Evolutionary conservation across 371 early-diverging fungal genomes (phyloP).

Genomic region (Actinomortierella ambigua): DNA sequence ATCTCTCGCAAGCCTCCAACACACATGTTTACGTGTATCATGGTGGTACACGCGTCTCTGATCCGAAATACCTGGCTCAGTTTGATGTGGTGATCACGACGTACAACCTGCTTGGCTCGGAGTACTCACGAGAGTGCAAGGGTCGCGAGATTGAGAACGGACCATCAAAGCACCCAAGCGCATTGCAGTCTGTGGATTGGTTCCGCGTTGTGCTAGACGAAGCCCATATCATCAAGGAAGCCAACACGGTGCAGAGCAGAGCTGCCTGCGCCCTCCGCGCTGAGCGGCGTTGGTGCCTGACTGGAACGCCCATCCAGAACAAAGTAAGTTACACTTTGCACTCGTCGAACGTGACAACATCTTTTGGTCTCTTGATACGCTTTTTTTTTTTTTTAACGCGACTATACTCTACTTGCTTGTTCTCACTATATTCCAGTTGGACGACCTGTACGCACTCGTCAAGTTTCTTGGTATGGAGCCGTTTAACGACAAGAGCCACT

Average conservation of each 20-base stretch:
- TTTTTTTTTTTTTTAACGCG: no score
- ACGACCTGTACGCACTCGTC: slow-evolving; percentile 73
- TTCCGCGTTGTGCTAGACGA: slow-evolving; percentile 67
- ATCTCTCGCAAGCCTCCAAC: slow-evolving; percentile 39
- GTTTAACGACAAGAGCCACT: slow-evolving; percentile 53
- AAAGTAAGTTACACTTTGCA: no score
- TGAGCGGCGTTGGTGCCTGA: slow-evolving; percentile 74
- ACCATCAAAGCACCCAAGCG: slow-evolving; percentile 32
- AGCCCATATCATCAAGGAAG: slow-evolving; percentile 71
- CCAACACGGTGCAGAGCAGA: slow-evolving; percentile 56
- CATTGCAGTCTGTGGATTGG: slow-evolving; percentile 59
- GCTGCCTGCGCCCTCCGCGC: slow-evolving; percentile 60
- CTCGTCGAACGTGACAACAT: no score
- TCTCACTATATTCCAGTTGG: slow-evolving; percentile 38
- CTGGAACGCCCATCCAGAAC: slow-evolving; percentile 86
- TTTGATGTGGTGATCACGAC: slow-evolving; percentile 72
- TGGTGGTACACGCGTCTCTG: slow-evolving; percentile 49
- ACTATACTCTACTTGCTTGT: no score
- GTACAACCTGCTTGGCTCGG: slow-evolving; percentile 59
- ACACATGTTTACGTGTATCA: slow-evolving; percentile 62
- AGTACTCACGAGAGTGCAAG: slow-evolving; percentile 58
- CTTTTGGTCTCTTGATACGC: no score
- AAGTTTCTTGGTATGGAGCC: slow-evolving; percentile 74
- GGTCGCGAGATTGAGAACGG: slow-evolving; percentile 24
- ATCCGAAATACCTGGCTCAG: slow-evolving; percentile 34